These are phyloP conservation scores for Microdochium bolleyi DNA, from an alignment of 2,329 filamentous ascomycete species.

Conservation along the genomic window DNA sequence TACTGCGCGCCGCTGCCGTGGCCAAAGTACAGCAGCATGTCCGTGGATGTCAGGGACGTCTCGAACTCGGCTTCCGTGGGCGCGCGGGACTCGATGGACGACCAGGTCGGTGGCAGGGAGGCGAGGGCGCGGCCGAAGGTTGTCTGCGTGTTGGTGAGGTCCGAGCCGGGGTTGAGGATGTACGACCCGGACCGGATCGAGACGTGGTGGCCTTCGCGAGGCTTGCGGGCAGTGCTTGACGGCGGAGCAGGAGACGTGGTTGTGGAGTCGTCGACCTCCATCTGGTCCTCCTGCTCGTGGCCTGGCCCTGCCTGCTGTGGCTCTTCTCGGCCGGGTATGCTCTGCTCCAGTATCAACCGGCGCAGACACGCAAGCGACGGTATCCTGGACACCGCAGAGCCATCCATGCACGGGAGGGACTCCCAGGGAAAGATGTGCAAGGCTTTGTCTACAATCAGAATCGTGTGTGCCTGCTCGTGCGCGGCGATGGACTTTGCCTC, in stretches of 20 bases:
- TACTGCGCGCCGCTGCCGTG: slow-evolving; percentile 95
- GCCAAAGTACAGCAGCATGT: slow-evolving; percentile 87
- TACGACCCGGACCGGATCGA: slow-evolving; percentile 55
- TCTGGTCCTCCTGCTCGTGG: background rate
- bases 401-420: slow-evolving; percentile 77
- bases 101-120: slow-evolving; percentile 63
- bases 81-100: slow-evolving; percentile 54
- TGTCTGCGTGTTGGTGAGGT: slow-evolving; percentile 71
- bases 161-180: slow-evolving; percentile 82
- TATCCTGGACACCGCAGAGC: slow-evolving; percentile 74
- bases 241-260: slow-evolving; percentile 3
- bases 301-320: slow-evolving; percentile 12
- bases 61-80: slow-evolving; percentile 77
- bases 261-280: slow-evolving; percentile 3
- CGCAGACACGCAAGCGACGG: slow-evolving; percentile 79
- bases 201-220: slow-evolving; percentile 45
- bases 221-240: slow-evolving; percentile 10
- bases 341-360: slow-evolving; percentile 58
- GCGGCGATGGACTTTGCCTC: slow-evolving; percentile 30
- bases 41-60: slow-evolving; percentile 52
- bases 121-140: slow-evolving; percentile 64
- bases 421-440: slow-evolving; percentile 95
- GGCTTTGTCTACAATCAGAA: slow-evolving; percentile 85
- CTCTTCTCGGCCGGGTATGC: slow-evolving; percentile 11
- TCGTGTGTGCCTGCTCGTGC: slow-evolving; percentile 56